Evolutionary conservation across 129 eudicot genomes (phyloP).

Genomic region (Centaurea solstitialis): DNA sequence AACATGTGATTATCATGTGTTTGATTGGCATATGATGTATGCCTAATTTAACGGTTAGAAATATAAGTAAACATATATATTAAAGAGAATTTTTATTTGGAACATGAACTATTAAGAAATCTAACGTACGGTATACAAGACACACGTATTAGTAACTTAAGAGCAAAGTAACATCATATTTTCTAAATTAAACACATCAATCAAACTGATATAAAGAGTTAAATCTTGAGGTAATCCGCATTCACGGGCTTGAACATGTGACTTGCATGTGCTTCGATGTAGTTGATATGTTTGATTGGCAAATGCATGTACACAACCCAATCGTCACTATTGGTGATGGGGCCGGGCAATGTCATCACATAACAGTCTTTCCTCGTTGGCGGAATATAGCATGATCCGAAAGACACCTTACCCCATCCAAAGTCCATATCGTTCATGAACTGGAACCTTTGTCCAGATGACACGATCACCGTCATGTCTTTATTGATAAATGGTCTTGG

Average conservation of each 20-base stretch:
- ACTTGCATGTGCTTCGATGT: conserved; percentile 39
- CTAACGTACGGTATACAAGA: no score
- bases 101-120: no score
- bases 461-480: conserved; percentile 42
- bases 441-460: conserved; percentile 49
- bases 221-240: conserved; percentile 25
- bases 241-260: conserved; percentile 45
- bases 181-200: no score
- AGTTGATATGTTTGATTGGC: conserved; percentile 31
- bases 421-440: conserved; percentile 45
- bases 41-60: no score
- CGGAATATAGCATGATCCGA: conserved; percentile 62
- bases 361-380: conserved; percentile 42
- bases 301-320: conserved; percentile 71
- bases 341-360: conserved; percentile 60
- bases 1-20: no score
- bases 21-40: no score
- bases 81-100: no score
- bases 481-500: not conserved
- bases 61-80: no score
- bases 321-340: conserved; percentile 44
- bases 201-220: no score
- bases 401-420: conserved; percentile 56
- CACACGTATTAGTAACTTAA: no score
- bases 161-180: no score